Percentiles rank a stretch among this genome's conserved stretches.
Evolutionary conservation across 495 filamentous ascomycete species (phyloP).

Genomic region (Staphylotrichum tortipilum): DNA sequence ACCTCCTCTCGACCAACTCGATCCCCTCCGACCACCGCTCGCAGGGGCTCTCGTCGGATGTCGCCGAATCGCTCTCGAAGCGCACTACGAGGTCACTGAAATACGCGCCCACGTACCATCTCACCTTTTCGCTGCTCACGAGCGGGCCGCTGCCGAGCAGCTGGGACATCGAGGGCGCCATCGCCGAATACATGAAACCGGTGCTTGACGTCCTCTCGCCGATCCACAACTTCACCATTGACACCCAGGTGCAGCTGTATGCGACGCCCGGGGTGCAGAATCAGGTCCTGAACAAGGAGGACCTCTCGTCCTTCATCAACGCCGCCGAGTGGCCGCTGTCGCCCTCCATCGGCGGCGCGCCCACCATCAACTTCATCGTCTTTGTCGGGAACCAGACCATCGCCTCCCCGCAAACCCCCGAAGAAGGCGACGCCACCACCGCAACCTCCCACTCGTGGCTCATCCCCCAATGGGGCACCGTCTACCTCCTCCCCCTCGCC

Average conservation of each 20-base stretch:
- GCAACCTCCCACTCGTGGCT: constrained; percentile 81
- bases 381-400: constrained; percentile 59
- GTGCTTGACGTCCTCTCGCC: constrained; percentile 66
- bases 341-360: constrained; percentile 85
- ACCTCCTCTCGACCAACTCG: constrained; percentile 60
- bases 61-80: constrained; percentile 41
- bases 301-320: constrained; percentile 90
- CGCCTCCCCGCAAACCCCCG: constrained; percentile 15
- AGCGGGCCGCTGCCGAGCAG: constrained; percentile 65
- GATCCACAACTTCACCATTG: constrained; percentile 93
- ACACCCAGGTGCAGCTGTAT: constrained; percentile 93
- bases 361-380: constrained; percentile 91
- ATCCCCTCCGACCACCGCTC: constrained; percentile 41
- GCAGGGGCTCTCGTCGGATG: constrained; percentile 32
- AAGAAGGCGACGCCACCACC: constrained; percentile 49
- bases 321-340: constrained; percentile 95
- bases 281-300: constrained; percentile 68
- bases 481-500: constrained; percentile 66
- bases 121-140: constrained; percentile 92
- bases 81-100: constrained; percentile 73
- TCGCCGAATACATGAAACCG: constrained; percentile 73
- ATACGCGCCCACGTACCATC: constrained; percentile 88
- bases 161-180: constrained; percentile 84
- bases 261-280: constrained; percentile 65
- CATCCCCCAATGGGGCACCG: constrained; percentile 94